Evolutionary conservation across 2,329 filamentous ascomycete species (phyloP).

Genomic region (Tetracladium maxilliforme): DNA sequence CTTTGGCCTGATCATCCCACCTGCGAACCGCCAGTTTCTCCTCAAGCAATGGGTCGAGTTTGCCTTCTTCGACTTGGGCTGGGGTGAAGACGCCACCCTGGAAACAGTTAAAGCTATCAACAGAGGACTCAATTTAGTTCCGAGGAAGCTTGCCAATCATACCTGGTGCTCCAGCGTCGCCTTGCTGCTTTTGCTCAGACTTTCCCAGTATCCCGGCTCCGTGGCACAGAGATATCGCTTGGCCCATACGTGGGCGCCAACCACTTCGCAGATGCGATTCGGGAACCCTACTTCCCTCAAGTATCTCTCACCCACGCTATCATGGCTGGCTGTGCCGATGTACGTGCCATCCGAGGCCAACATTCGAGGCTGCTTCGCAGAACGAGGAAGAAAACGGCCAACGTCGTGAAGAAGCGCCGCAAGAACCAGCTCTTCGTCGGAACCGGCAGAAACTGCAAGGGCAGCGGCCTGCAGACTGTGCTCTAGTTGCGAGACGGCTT

Average conservation of each 20-base stretch:
- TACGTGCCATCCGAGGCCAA: constrained; percentile 3
- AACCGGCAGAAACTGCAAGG: constrained; percentile 1
- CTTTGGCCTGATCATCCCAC: constrained; percentile 4
- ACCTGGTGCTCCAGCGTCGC: constrained; percentile 3
- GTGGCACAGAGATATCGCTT: constrained; percentile 4
- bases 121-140: too few relatives aligned
- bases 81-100: constrained; percentile 3
- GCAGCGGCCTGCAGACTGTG: constrained; percentile 3
- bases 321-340: constrained; percentile 3
- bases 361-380: constrained; percentile 3
- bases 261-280: constrained; percentile 2
- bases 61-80: constrained; percentile 3
- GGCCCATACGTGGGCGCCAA: constrained; percentile 3
- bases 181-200: constrained; percentile 4
- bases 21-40: constrained; percentile 3
- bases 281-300: constrained; percentile 2
- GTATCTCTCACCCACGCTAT: constrained; percentile 2
- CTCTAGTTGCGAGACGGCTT: constrained; percentile 3
- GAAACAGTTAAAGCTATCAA: background rate
- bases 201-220: constrained; percentile 3
- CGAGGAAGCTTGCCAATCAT: too few relatives aligned
- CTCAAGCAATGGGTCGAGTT: constrained; percentile 3
- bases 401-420: constrained; percentile 4
- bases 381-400: constrained; percentile 3
- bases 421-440: constrained; percentile 3